Conservation (phyloP, 331 rosid genomes). For the Quercus phellos region DNA sequence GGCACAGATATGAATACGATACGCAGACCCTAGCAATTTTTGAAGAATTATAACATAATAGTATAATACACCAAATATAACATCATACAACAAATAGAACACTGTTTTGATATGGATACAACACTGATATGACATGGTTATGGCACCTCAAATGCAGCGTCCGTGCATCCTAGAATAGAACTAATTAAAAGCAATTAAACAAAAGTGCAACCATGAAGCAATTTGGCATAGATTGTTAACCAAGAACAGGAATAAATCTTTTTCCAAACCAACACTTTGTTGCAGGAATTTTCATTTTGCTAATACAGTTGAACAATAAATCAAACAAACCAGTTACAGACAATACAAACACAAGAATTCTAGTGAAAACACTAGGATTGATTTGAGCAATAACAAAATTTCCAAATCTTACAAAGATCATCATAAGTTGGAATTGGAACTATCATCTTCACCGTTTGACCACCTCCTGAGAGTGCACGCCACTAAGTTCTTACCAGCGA, state of each 20-base stretch:
- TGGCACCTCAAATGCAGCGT: no score
- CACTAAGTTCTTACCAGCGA: constrained; percentile 48
- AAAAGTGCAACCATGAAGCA: not conserved
- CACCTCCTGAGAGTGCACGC: constrained; percentile 59
- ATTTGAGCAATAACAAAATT: constrained; percentile 9
- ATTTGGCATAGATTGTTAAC: not conserved
- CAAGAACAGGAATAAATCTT: not conserved
- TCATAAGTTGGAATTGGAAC: constrained; percentile 30
- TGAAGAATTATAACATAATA: no score
- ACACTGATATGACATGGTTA: no score
- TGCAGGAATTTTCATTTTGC: not conserved
- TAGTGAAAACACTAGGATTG: not conserved
- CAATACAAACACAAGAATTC: constrained; percentile 9
- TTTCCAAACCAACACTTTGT: not conserved
- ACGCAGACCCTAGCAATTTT: no score
- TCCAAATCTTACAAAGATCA: constrained; percentile 14
- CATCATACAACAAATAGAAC: no score
- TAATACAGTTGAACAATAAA: not conserved
- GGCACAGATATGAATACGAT: no score
- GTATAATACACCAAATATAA: no score
- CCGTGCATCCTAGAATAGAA: not conserved
- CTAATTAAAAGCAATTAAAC: not conserved
- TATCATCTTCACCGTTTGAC: constrained; percentile 29
- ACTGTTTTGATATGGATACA: fast-evolving
- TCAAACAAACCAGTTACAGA: not conserved